Percentiles rank a stretch among this genome's conserved stretches.
phyloP scores from a whole-genome alignment of 1,284 basidiomycete genomes.

The Cerrena zonata region DNA sequence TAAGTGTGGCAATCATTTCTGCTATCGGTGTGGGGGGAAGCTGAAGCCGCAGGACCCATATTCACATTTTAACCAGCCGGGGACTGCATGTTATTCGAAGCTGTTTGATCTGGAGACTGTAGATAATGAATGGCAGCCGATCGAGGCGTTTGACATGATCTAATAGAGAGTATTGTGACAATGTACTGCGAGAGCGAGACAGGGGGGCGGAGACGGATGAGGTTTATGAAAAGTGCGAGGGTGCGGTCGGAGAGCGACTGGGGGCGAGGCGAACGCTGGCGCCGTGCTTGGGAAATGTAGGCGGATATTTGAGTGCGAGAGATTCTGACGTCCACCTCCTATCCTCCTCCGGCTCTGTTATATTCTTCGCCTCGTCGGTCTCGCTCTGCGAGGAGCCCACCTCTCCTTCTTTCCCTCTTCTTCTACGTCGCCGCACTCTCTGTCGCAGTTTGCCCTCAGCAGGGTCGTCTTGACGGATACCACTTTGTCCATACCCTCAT shows the following conservation, averaged over 20 bases:
- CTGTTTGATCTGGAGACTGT: conserved; percentile 53
- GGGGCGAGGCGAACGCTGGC: background rate
- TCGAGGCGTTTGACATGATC: conserved; percentile 39
- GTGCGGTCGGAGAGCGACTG: background rate
- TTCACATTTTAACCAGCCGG: conserved; percentile 57
- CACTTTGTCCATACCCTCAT: conserved; percentile 35
- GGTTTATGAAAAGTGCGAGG: background rate
- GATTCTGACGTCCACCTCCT: conserved; percentile 19
- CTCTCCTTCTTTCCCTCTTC: conserved; percentile 15
- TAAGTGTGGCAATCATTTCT: conserved; percentile 68
- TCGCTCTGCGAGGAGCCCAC: conserved; percentile 1
- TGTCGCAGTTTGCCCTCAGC: conserved; percentile 26
- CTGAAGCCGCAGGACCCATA: conserved; percentile 55
- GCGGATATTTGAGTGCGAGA: background rate
- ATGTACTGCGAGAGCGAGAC: background rate
- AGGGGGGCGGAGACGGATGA: background rate
- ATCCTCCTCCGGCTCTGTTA: conserved; percentile 18
- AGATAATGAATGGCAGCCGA: conserved; percentile 48
- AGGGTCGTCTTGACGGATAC: conserved; percentile 27
- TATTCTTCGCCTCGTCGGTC: conserved; percentile 6
- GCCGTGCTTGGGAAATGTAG: background rate
- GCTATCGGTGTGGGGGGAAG: conserved; percentile 65
- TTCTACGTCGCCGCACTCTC: conserved; percentile 22
- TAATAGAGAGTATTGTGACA: conserved; percentile 5
- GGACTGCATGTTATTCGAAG: conserved; percentile 54